Percentiles rank a stretch among this genome's conserved stretches.
These are phyloP conservation scores for Plasmodium vivax DNA, from an alignment of 169 alveolate species.

Conservation along the genomic window DNA sequence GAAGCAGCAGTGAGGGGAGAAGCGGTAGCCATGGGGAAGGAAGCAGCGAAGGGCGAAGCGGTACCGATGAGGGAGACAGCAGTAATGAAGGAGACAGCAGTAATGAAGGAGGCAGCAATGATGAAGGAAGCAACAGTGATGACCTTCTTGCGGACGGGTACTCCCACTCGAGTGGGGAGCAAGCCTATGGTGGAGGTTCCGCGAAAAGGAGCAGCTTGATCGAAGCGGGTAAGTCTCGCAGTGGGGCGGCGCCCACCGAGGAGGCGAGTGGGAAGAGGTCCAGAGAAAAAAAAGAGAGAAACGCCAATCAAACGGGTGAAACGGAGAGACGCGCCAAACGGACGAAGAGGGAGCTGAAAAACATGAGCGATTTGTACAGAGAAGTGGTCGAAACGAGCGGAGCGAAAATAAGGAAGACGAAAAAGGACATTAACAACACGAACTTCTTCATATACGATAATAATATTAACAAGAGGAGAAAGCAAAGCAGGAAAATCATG, in stretches of 20 bases:
- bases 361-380: slow-evolving; percentile 56
- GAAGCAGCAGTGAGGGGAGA: background rate
- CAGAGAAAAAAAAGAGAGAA: background rate
- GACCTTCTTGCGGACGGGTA: background rate
- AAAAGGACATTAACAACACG: slow-evolving; percentile 75
- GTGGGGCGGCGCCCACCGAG: background rate
- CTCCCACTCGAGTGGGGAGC: background rate
- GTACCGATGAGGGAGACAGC: background rate
- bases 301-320: background rate
- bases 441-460: slow-evolving; percentile 50
- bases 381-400: slow-evolving; percentile 73
- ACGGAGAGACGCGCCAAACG: background rate
- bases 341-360: slow-evolving; percentile 25
- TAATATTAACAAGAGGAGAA: slow-evolving; percentile 28
- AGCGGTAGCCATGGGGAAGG: background rate
- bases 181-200: background rate
- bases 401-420: slow-evolving; percentile 73
- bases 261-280: background rate
- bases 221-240: background rate
- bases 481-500: background rate
- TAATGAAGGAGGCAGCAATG: background rate
- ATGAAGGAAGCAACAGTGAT: too few species aligned
- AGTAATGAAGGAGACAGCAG: background rate
- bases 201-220: background rate
- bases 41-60: background rate